phyloP scores from a whole-genome alignment of 2,329 filamentous ascomycete genomes.

The Botrytis paeoniae region DNA sequence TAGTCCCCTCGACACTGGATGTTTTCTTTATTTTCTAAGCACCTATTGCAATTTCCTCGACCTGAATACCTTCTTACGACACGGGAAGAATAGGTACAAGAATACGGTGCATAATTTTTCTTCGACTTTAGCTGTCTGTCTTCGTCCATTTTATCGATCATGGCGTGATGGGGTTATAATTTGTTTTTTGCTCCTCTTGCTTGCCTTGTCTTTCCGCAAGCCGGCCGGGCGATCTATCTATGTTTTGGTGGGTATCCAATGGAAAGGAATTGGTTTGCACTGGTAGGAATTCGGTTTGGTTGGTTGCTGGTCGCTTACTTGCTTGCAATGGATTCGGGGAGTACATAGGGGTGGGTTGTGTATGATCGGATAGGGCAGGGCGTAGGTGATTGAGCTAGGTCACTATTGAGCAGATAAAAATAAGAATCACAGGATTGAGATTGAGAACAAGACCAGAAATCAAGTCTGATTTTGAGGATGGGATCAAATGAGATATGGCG shows the following conservation, averaged over 20 bases:
- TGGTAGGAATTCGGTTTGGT: constrained; percentile 2
- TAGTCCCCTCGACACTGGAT: background rate
- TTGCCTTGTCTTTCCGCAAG: background rate
- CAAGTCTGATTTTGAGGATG: background rate
- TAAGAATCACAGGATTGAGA: background rate
- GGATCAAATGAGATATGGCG: background rate
- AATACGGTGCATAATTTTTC: background rate
- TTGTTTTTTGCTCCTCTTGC: constrained; percentile 10
- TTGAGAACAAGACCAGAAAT: background rate
- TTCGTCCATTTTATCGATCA: background rate
- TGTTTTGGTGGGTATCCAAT: constrained; percentile 7
- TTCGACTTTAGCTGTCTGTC: background rate
- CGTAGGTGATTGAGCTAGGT: background rate
- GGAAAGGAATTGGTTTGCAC: constrained; percentile 2
- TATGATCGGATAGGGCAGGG: background rate
- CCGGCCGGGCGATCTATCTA: background rate
- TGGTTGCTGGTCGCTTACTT: constrained; percentile 1
- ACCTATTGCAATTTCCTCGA: background rate
- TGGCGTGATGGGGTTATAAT: constrained; percentile 7
- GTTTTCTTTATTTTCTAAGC: background rate
- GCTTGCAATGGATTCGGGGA: constrained; percentile 5
- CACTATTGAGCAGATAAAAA: background rate
- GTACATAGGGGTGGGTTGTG: background rate
- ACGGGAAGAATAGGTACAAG: background rate
- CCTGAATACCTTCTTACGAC: background rate